These are phyloP conservation scores for Chlamydomonas eustigma DNA, from an alignment of 139 green algal genomes.

Conservation along the genomic window DNA sequence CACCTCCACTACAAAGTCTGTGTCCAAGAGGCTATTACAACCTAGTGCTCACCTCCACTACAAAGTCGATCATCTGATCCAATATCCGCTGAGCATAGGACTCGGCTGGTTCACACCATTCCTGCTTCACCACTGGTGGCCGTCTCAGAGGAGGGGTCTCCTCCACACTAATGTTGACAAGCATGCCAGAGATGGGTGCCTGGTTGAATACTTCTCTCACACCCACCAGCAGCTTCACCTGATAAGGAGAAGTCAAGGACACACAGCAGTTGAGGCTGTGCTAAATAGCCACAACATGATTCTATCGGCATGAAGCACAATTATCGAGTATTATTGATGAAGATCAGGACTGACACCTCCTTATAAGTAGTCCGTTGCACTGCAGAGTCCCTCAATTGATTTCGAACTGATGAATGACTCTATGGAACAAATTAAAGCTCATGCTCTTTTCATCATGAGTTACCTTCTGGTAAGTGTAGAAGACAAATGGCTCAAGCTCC, in stretches of 20 bases:
- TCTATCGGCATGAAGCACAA: too few species aligned
- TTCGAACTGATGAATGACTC: too few species aligned
- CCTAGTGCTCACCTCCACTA: conserved; percentile 24
- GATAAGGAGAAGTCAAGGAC: too few species aligned
- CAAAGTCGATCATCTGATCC: conserved; percentile 44
- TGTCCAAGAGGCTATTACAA: neutral
- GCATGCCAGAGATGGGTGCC: neutral
- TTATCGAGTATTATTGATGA: too few species aligned
- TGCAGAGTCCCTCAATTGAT: too few species aligned
- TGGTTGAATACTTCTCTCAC: conserved; percentile 19
- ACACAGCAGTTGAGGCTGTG: too few species aligned
- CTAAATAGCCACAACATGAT: too few species aligned
- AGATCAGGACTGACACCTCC: too few species aligned
- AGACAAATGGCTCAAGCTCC: conserved; percentile 51
- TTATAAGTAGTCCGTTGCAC: too few species aligned
- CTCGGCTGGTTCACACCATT: conserved; percentile 36
- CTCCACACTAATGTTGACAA: neutral
- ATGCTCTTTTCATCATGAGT: too few species aligned
- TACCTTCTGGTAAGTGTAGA: conserved; percentile 27
- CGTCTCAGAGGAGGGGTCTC: conserved; percentile 12
- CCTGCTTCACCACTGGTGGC: conserved; percentile 38
- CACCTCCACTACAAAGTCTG: conserved; percentile 33
- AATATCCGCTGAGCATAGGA: conserved; percentile 29
- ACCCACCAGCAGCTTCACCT: conserved; percentile 23
- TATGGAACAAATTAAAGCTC: too few species aligned